These are phyloP conservation scores for Wallacemonas sp. DNA, from an alignment of 208 protist genomes.

Conservation along the genomic window DNA sequence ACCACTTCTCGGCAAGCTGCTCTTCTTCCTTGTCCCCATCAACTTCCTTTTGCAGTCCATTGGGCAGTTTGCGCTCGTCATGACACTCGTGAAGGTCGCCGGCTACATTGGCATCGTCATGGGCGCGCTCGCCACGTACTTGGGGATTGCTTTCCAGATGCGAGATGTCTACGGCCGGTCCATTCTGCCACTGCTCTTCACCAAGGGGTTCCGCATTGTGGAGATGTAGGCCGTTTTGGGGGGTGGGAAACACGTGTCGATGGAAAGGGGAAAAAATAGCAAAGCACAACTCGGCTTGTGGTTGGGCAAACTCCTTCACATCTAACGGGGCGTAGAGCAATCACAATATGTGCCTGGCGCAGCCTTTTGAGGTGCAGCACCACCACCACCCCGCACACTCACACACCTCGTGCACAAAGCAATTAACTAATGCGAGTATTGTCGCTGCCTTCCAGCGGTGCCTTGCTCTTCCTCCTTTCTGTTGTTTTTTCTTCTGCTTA, in stretches of 20 bases:
- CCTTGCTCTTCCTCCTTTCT: not conserved
- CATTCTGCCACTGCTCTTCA: conserved; percentile 36
- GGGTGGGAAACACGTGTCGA: not conserved
- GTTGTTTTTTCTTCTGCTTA: not conserved
- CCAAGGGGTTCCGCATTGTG: conserved; percentile 25
- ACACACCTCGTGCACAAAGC: too few species aligned
- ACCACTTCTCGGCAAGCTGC: conserved; percentile 19
- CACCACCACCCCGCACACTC: too few species aligned
- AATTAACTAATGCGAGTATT: too few species aligned
- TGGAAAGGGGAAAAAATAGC: not conserved
- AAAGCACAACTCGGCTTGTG: not conserved
- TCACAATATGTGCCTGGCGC: too few species aligned
- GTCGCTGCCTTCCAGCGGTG: too few species aligned
- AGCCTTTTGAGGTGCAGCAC: too few species aligned
- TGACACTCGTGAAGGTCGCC: conserved; percentile 31
- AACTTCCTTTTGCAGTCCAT: conserved; percentile 25
- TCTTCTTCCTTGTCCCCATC: conserved; percentile 23
- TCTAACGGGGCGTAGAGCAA: too few species aligned
- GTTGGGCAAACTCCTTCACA: not conserved
- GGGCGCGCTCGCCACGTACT: conserved; percentile 39
- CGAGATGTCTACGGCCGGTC: conserved; percentile 30
- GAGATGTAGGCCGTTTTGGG: conserved; percentile 23
- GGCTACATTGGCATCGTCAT: conserved; percentile 50
- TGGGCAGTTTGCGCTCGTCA: not conserved
- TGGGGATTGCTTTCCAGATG: conserved; percentile 44